Evolutionary conservation across 73 alveolate species (phyloP).

Genomic region (Paramecium biaurelia): DNA sequence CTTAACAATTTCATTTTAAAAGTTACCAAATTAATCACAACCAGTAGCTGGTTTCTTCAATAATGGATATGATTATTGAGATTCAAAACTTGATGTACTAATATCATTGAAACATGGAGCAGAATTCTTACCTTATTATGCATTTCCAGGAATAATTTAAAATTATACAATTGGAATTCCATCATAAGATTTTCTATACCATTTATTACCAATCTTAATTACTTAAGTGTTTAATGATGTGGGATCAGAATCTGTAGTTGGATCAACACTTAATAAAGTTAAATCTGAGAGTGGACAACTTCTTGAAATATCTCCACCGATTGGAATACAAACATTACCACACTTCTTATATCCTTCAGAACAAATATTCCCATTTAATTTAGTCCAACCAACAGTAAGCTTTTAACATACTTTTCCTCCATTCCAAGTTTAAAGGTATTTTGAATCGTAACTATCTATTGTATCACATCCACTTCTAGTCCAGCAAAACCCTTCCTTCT

Average conservation of each 20-base stretch:
- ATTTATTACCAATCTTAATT: not conserved
- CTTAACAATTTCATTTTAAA: not conserved
- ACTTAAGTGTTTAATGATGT: not conserved
- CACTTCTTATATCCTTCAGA: not conserved
- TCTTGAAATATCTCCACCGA: not conserved
- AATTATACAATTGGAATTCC: not conserved
- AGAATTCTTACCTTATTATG: not conserved
- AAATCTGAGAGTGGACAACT: not conserved
- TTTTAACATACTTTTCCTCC: not conserved
- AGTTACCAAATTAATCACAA: not conserved
- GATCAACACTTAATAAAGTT: not conserved
- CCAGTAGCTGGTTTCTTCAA: not conserved
- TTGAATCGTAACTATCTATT: not conserved
- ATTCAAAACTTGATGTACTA: not conserved
- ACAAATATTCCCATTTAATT: not conserved
- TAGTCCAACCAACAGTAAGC: not conserved
- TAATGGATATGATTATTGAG: not conserved
- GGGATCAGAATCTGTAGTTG: not conserved
- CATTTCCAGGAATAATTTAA: not conserved
- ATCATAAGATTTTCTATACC: not conserved
- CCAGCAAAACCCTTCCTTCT: not conserved
- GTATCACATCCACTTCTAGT: slow-evolving; percentile 13
- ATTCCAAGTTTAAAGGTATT: not conserved
- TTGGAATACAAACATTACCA: slow-evolving; percentile 1
- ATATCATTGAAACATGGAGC: not conserved